phyloP scores from a whole-genome alignment of 768 basidiomycete species.

The Russula virescens region DNA sequence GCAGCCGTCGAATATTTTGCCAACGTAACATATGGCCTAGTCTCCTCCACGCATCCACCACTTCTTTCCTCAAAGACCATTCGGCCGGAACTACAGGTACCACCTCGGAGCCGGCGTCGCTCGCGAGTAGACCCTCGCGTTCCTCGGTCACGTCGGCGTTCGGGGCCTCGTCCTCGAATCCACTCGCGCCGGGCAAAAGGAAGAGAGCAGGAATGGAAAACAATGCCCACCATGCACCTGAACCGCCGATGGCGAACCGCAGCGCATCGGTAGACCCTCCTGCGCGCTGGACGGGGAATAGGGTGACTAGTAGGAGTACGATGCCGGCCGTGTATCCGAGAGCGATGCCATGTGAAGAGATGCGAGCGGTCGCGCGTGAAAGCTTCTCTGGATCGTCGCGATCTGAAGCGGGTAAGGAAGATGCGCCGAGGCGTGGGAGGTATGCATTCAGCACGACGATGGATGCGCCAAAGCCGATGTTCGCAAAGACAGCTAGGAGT shows the following conservation, averaged over 20 bases:
- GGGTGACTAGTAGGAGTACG: conserved; percentile 58
- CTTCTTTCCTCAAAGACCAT: conserved; percentile 48
- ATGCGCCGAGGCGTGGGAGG: conserved; percentile 63
- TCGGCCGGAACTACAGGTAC: conserved; percentile 7
- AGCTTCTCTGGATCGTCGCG: conserved; percentile 48
- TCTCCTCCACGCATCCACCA: conserved; percentile 66
- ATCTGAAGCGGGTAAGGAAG: conserved; percentile 10
- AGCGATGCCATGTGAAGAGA: conserved; percentile 82
- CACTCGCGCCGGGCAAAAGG: conserved; percentile 52
- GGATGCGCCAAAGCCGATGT: conserved; percentile 81
- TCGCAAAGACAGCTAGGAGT: conserved; percentile 67
- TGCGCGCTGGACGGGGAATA: conserved; percentile 72
- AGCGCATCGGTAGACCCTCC: conserved; percentile 73
- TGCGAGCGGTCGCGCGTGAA: conserved; percentile 70
- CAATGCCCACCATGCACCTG: conserved; percentile 83
- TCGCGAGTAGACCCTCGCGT: conserved; percentile 18
- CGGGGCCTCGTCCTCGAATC: conserved; percentile 22
- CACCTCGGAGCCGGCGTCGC: not conserved
- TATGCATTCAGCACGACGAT: conserved; percentile 90
- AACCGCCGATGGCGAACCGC: conserved; percentile 76
- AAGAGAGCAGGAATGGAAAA: conserved; percentile 75
- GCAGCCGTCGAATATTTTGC: conserved; percentile 64
- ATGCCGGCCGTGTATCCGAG: conserved; percentile 85
- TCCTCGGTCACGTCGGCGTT: conserved; percentile 12
- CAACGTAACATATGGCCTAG: conserved; percentile 70